These are phyloP conservation scores for Dalbergia oliveri DNA, from an alignment of 306 rosid genomes.

Conservation along the genomic window DNA sequence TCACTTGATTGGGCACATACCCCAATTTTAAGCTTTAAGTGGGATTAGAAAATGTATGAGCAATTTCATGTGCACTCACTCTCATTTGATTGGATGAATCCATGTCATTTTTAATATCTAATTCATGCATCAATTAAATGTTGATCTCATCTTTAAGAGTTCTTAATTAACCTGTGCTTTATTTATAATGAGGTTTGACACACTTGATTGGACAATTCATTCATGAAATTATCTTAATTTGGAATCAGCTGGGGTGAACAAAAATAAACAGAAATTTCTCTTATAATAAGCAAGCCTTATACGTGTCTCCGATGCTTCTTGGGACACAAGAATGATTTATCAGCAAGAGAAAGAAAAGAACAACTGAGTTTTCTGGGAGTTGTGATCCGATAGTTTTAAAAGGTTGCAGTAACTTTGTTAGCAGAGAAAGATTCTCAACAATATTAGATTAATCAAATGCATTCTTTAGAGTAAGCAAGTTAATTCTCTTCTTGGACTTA, in stretches of 20 bases:
- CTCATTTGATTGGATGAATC: background rate
- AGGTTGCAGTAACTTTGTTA: constrained; percentile 7
- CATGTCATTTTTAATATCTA: background rate
- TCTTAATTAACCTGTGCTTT: background rate
- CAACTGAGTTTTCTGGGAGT: background rate
- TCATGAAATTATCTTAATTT: background rate
- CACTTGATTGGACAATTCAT: background rate
- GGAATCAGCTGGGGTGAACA: background rate
- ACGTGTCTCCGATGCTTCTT: background rate
- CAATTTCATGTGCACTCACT: constrained; percentile 4
- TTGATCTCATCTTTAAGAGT: background rate
- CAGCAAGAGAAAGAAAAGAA: constrained; percentile 2
- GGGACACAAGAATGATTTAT: background rate
- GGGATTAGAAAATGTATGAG: background rate
- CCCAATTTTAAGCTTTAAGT: background rate
- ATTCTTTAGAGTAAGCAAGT: background rate
- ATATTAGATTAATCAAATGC: background rate
- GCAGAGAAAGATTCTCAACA: constrained; percentile 34
- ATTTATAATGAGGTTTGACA: background rate
- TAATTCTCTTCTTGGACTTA: constrained; percentile 19
- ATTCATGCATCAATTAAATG: background rate
- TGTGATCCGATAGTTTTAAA: constrained; percentile 29
- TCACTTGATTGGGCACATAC: background rate
- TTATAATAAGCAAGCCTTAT: background rate
- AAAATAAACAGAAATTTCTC: background rate